phyloP scores from a whole-genome alignment of 495 filamentous ascomycete species.

The Cairneyella variabilis region DNA sequence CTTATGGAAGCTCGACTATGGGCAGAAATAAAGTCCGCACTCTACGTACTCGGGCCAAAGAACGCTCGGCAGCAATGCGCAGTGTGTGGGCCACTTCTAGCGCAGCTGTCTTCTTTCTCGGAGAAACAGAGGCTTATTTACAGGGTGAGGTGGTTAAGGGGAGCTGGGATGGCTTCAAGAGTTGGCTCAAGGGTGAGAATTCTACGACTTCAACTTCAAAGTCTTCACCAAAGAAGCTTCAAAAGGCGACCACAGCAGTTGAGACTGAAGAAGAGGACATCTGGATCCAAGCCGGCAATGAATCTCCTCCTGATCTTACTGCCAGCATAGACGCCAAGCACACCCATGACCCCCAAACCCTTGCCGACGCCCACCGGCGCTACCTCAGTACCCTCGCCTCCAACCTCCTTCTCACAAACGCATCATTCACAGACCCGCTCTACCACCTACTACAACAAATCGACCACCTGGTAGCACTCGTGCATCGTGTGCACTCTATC shows the following conservation, averaged over 20 bases:
- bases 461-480: constrained; percentile 73
- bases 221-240: background rate
- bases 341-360: constrained; percentile 75
- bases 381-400: constrained; percentile 66
- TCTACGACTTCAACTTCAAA: constrained; percentile 3
- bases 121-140: constrained; percentile 79
- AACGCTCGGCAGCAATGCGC: constrained; percentile 60
- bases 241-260: background rate
- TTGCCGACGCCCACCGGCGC: constrained; percentile 70
- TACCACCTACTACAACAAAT: constrained; percentile 66
- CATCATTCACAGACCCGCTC: constrained; percentile 64
- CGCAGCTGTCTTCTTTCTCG: constrained; percentile 80
- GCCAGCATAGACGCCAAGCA: constrained; percentile 31
- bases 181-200: constrained; percentile 32
- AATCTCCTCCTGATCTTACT: background rate
- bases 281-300: constrained; percentile 17
- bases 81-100: constrained; percentile 83
- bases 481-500: constrained; percentile 65
- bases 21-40: constrained; percentile 51
- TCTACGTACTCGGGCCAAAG: constrained; percentile 55
- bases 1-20: constrained; percentile 53
- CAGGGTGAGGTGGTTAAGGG: constrained; percentile 84
- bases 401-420: constrained; percentile 67
- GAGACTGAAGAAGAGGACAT: constrained; percentile 23
- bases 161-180: constrained; percentile 65